phyloP scores from a whole-genome alignment of 768 basidiomycete species.

The Suillus variegatus region DNA sequence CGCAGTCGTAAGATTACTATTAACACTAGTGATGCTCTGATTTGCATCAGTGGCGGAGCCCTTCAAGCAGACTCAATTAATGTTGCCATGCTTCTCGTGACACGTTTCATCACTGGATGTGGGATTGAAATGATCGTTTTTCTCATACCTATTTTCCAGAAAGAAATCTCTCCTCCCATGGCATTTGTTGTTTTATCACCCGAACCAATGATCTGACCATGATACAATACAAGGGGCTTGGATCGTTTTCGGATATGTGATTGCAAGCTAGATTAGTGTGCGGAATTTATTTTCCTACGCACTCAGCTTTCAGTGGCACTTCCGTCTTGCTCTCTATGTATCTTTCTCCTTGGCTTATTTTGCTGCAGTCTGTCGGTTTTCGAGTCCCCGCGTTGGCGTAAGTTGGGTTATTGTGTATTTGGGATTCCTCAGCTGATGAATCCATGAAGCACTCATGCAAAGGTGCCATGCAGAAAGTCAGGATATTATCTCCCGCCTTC shows the following conservation, averaged over 20 bases:
- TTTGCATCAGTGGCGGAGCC: constrained; percentile 4
- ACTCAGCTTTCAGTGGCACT: background rate
- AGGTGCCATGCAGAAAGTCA: background rate
- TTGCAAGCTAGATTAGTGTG: constrained; percentile 7
- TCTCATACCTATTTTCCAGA: constrained; percentile 6
- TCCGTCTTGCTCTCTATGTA: background rate
- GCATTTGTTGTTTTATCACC: background rate
- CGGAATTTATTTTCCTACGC: background rate
- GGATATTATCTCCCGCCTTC: background rate
- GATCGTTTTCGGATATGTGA: constrained; percentile 1
- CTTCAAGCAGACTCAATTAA: constrained; percentile 8
- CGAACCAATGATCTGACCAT: background rate
- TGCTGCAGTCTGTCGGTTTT: background rate
- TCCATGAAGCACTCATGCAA: background rate
- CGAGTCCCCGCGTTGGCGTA: background rate
- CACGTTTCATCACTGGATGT: constrained; percentile 9
- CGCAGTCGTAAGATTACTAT: constrained; percentile 5
- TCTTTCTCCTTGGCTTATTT: background rate
- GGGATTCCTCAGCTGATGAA: background rate
- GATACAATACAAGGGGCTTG: background rate
- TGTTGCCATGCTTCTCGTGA: constrained; percentile 4
- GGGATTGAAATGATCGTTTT: constrained; percentile 10
- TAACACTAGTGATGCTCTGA: constrained; percentile 1
- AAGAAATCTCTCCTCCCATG: background rate
- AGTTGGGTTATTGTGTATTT: background rate